These are phyloP conservation scores for Calonectria pteridis DNA, from an alignment of 2,329 filamentous ascomycete species.

Conservation along the genomic window DNA sequence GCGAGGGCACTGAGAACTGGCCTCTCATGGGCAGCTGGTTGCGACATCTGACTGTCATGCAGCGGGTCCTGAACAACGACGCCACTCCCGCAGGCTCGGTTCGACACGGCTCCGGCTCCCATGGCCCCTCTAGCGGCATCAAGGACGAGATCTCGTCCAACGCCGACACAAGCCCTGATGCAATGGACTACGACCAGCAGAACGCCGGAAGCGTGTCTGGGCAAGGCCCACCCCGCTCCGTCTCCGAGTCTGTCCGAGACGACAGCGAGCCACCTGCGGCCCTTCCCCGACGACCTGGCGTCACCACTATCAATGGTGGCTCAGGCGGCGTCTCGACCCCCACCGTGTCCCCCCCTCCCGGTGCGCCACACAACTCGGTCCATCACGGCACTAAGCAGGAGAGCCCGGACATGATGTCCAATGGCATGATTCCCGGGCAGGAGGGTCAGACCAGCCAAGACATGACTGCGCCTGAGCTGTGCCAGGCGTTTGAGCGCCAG, in stretches of 20 bases:
- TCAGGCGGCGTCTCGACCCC: constrained; percentile 63
- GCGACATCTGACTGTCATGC: constrained; percentile 71
- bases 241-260: constrained; percentile 58
- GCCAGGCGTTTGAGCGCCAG: constrained; percentile 70
- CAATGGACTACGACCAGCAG: constrained; percentile 69
- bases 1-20: constrained; percentile 71
- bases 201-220: constrained; percentile 37
- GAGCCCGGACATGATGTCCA: constrained; percentile 49
- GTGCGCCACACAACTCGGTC: constrained; percentile 39
- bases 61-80: constrained; percentile 69
- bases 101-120: constrained; percentile 51
- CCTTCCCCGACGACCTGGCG: constrained; percentile 62
- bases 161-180: constrained; percentile 66
- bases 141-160: constrained; percentile 70
- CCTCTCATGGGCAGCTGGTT: constrained; percentile 71
- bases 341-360: constrained; percentile 58
- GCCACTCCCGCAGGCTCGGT: constrained; percentile 52
- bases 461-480: constrained; percentile 71
- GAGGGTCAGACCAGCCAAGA: constrained; percentile 58
- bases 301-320: constrained; percentile 71
- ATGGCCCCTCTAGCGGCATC: constrained; percentile 47
- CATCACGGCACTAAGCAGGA: constrained; percentile 53
- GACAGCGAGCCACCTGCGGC: constrained; percentile 67
- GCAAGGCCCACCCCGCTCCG: constrained; percentile 51
- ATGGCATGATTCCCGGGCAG: constrained; percentile 47